A percentile compares a stretch with the other conserved stretches of the same genome.
Evolutionary conservation across 225 moss, liverwort and hornwort species (phyloP).

Genomic region (Polytrichum commune): DNA sequence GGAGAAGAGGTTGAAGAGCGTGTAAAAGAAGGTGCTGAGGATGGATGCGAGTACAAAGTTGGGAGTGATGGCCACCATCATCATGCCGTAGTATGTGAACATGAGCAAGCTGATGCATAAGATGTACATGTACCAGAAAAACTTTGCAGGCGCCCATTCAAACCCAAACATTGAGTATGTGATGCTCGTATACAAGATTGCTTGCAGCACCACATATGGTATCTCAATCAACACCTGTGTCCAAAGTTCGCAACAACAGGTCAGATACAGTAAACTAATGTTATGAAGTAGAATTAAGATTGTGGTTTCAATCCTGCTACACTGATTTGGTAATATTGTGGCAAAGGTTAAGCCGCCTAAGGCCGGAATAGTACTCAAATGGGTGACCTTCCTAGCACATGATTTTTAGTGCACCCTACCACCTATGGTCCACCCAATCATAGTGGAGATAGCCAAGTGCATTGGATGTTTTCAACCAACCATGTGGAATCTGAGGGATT

Average conservation of each 20-base stretch:
- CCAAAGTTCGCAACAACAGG: constrained; percentile 1
- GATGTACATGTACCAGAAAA: constrained; percentile 38
- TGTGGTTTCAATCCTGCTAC: not conserved
- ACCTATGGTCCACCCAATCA: too few relatives aligned
- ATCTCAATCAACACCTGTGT: constrained; percentile 40
- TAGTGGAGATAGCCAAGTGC: too few relatives aligned
- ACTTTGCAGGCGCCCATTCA: constrained; percentile 39
- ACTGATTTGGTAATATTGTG: too few relatives aligned
- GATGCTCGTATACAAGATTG: constrained; percentile 28
- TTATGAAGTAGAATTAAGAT: not conserved
- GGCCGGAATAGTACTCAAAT: too few relatives aligned
- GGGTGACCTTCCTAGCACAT: too few relatives aligned
- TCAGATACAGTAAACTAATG: not conserved
- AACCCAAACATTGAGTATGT: constrained; percentile 48
- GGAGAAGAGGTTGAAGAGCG: constrained; percentile 52
- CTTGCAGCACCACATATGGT: constrained; percentile 38
- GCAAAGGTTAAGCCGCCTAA: too few relatives aligned
- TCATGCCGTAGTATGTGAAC: constrained; percentile 64
- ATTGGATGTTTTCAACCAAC: too few relatives aligned
- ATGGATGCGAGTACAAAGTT: constrained; percentile 39
- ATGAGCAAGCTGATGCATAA: constrained; percentile 28
- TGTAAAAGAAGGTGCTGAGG: constrained; percentile 45
- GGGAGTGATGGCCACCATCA: constrained; percentile 66
- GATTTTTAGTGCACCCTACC: too few relatives aligned
- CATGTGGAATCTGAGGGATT: too few relatives aligned